phyloP scores from a whole-genome alignment of 176 grass and related monocot genomes.

The Zizania latifolia region DNA sequence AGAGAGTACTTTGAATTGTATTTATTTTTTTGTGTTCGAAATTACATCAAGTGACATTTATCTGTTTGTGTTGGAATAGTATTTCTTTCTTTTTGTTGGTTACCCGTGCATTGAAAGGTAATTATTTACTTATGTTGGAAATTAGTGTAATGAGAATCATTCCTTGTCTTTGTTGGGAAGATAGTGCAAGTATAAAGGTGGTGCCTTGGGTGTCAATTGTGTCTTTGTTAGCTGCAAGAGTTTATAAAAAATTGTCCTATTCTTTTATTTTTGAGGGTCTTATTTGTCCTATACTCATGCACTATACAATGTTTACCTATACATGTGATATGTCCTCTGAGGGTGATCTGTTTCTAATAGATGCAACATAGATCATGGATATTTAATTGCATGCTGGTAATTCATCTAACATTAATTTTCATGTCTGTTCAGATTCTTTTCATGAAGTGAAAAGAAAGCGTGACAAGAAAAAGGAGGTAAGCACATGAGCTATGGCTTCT shows the following conservation, averaged over 20 bases:
- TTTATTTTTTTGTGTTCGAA: too few species aligned
- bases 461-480: slow-evolving; percentile 75
- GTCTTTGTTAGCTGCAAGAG: background rate
- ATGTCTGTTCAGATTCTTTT: slow-evolving; percentile 59
- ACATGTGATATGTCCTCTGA: background rate
- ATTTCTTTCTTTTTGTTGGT: too few species aligned
- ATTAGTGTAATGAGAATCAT: background rate
- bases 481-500: slow-evolving; percentile 1
- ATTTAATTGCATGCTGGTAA: background rate
- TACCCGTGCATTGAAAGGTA: too few species aligned
- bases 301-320: background rate
- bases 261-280: background rate
- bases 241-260: background rate
- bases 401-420: slow-evolving; percentile 25
- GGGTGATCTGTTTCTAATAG: background rate
- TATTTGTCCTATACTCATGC: slow-evolving; percentile 8
- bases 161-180: background rate
- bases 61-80: too few species aligned
- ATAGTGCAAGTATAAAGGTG: background rate
- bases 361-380: background rate
- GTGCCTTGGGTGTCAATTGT: background rate
- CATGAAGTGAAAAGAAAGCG: slow-evolving; percentile 75
- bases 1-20: background rate
- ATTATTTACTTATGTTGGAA: background rate
- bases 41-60: background rate